Base-by-base conservation (phyloP, 305 asterid species). In the Stenogyne calaminthoides region DNA sequence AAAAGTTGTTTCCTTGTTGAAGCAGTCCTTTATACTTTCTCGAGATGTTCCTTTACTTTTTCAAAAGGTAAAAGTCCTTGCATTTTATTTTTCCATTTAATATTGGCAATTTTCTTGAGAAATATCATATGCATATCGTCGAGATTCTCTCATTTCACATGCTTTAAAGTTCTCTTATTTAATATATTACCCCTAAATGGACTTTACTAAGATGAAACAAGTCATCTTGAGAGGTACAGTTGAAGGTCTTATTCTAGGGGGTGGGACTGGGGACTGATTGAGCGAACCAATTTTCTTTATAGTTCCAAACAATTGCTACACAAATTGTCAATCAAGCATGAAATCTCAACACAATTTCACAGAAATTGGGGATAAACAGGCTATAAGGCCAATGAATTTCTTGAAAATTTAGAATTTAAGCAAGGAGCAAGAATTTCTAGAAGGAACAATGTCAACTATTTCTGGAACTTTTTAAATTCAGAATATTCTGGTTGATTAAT, bases 41-140 rank as follows among this genome's bases (percentile, higher is more conserved):
- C 87, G 78, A 82, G 98, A 95, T 72, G 88, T 89, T 62, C 98
- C 99, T 40, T 68, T 86, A 62, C 91, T 89, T 78, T 82, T 83
- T 79, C 96, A 89, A 63, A 95, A 95, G 96, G 99, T 92, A 71
- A 78, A 71, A 78, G 76, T 32, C 36, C 37, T 29, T 70, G 64
- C 59, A 64, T 73, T 29, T 52, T 67, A 4, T n/a, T 39, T 63
- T 79, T 75, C 68, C 70, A 49, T 70, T 71, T 70, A 54, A 54
- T 64, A 62, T 29, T 29, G 34, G 29, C 55, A 34, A 58, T 39
- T 25, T 52, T 65, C 15, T 52, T 47, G 15, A 42, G 40, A 29
- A 29, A 1, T 29, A 29, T 29, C 4, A 29, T 3, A n/a, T n/a
- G n/a, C n/a, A n/a, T n/a, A 25, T 25, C 29, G 2, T 25, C 29